Evolutionary conservation across 345 rosid species (phyloP), one percentile per base, ranked within the genome.

Genomic region (Streptanthus diversifolius): DNA sequence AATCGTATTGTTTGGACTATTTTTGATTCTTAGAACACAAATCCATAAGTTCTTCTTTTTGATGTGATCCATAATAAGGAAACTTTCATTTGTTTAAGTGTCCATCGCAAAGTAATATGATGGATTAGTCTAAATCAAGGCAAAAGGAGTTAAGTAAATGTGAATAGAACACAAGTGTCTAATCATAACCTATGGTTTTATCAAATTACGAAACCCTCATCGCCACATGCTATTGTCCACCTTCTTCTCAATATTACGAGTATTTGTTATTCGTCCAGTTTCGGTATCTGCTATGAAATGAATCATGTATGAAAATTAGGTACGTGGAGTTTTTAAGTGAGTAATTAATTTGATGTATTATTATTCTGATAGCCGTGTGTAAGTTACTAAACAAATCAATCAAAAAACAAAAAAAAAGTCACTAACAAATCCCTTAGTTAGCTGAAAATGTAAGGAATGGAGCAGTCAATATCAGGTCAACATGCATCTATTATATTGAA

Each of bases 201-300:
- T 58, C 19, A 33, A n/a, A 33, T 10, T 47, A 59, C 49, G 33
- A 61, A 61, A 37, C 32, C 30, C 40, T 39, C 60, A 27, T 22
- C 47, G n/a, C 49, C 74, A 49, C 68, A 61, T 61, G 68, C 61
- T 37, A 3, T 18, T 71, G 68, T 48, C 66, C n/a, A 32, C 30
- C 32, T 13, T 4, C 45, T 43, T 6, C 9, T 43, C 47, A 14
- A 15, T 41, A 18, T 41, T 5, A n/a, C 5, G 5, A 40, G 44
- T 40, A 40, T 58, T 32, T 35, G 45, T 11, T 59, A 19, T 27
- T 43, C 5, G 41, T 55, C 32, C 13, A 67, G n/a, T 18, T 13
- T 43, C 19, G 7, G 45, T 14, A 41, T 41, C 45, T 14, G 32
- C 45, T 13, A 14, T 41, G 45, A 41, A 25, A 41, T 14, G 18